Percentiles rank a stretch among this genome's conserved stretches.
Evolutionary conservation across 441 rosid species (phyloP).

Genomic region (Pelargonium australe): DNA sequence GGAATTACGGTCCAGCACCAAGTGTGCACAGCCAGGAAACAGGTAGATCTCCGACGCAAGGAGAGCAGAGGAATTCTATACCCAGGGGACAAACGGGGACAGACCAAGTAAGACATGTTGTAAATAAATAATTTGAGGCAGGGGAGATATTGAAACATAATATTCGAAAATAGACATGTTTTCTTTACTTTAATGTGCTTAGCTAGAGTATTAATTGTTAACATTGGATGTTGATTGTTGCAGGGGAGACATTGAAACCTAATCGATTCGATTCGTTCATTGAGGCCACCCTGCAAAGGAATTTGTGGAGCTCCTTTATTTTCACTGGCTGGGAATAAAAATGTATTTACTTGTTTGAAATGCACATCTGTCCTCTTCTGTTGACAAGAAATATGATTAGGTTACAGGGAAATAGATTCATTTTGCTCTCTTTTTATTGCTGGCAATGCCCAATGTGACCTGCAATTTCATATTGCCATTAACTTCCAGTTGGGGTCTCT

Average conservation of each 20-base stretch:
- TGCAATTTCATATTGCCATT: too few relatives aligned
- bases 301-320: neutral
- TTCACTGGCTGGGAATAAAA: neutral
- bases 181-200: neutral
- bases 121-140: conserved; percentile 10
- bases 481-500: too few relatives aligned
- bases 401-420: too few relatives aligned
- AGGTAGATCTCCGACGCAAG: conserved; percentile 16
- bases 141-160: too few relatives aligned
- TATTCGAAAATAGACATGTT: too few relatives aligned
- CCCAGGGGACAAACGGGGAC: neutral
- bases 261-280: neutral
- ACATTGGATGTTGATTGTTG: conserved; percentile 16
- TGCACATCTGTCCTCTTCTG: neutral
- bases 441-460: too few relatives aligned
- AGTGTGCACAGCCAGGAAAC: too few relatives aligned
- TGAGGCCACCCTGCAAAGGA: neutral
- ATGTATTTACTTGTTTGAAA: neutral
- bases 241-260: conserved; percentile 34
- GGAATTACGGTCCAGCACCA: too few relatives aligned
- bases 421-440: too few relatives aligned
- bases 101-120: neutral
- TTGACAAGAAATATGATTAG: too few relatives aligned
- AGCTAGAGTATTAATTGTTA: neutral
- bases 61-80: conserved; percentile 32